Base-by-base conservation (phyloP, 1,139 yeast genomes). In the Scheffersomyces parashehatae region DNA sequence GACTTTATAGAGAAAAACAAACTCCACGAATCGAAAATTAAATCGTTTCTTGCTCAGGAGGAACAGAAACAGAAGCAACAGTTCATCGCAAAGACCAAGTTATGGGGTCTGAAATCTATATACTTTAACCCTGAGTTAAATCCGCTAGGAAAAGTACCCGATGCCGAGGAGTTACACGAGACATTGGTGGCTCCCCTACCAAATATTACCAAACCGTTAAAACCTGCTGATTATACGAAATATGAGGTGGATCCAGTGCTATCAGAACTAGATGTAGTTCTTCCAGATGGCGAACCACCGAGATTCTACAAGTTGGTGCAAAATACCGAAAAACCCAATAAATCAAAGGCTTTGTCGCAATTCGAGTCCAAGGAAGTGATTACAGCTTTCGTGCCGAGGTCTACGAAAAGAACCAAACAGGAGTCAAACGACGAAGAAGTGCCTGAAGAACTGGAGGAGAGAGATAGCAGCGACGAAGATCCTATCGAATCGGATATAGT, bases 91-190 rank as follows among this genome's bases (percentile, higher is more conserved):
- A 49, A 48, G 13, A 54, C 52, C 3, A 68, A 64, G 44, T 60
- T 70, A 16, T 68, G 70, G 67, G 79, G 77, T 1, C 55, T 47
- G 42, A 53, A 67, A 36, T 72, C 77, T 3, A 59, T 73, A 1
- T 74, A 67, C 47, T 74, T 72, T 52, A 74, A 74, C 48, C 76
- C 78, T 3, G 79, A 74, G 48, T 54, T 74, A 35, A 74, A 74
- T 42, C 79, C 79, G 3, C 54, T 73, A 14, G 79, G 79, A 0
- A 71, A 70, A 44, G 72, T 71, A 0, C 79, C 79, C 0, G 45
- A 52, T n/a, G 32, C 35, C 10, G n/a, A 29, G 13, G 45, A 37
- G 12, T 40, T 45, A 11, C 39, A 46, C 8, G 36, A n/a, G 26
- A 39, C 30, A n/a, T 37, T 49, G 3, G 32, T 37, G 1, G 36